phyloP scores from a whole-genome alignment of 805 yeast genomes.

The Debaryomyces castellii region DNA sequence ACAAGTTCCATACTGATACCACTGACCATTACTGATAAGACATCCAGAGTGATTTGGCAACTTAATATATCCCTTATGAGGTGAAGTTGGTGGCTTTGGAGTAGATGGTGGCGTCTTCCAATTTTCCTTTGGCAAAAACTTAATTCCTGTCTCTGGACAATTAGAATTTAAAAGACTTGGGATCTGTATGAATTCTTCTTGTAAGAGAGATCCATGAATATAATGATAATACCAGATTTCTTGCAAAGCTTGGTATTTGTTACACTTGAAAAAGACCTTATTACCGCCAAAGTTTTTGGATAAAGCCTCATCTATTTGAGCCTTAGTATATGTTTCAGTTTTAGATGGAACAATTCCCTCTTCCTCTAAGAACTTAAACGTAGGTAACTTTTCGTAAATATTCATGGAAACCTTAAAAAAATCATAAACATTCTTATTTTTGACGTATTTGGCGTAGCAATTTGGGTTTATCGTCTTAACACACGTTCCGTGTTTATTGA shows the following conservation, averaged over 20 bases:
- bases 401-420: constrained; percentile 29
- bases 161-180: constrained; percentile 55
- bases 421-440: constrained; percentile 26
- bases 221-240: constrained; percentile 85
- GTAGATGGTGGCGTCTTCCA: constrained; percentile 17
- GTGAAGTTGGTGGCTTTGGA: constrained; percentile 18
- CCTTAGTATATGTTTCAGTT: constrained; percentile 30
- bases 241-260: constrained; percentile 41
- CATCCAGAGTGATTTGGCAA: constrained; percentile 63
- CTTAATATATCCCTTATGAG: constrained; percentile 37
- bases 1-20: constrained; percentile 82
- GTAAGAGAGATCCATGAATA: constrained; percentile 68
- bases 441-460: constrained; percentile 28
- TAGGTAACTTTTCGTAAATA: constrained; percentile 33
- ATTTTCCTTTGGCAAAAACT: constrained; percentile 64
- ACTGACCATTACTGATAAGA: constrained; percentile 80
- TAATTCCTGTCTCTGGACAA: constrained; percentile 71
- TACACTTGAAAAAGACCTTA: constrained; percentile 37
- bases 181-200: constrained; percentile 61
- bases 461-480: constrained; percentile 35
- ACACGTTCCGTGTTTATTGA: constrained; percentile 45
- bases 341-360: constrained; percentile 38
- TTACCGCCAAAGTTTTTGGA: constrained; percentile 28
- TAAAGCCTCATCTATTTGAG: constrained; percentile 33
- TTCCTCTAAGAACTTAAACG: constrained; percentile 31